These are phyloP conservation scores for Phialophora expanda DNA, from an alignment of 2,329 filamentous ascomycete genomes.

Conservation along the genomic window DNA sequence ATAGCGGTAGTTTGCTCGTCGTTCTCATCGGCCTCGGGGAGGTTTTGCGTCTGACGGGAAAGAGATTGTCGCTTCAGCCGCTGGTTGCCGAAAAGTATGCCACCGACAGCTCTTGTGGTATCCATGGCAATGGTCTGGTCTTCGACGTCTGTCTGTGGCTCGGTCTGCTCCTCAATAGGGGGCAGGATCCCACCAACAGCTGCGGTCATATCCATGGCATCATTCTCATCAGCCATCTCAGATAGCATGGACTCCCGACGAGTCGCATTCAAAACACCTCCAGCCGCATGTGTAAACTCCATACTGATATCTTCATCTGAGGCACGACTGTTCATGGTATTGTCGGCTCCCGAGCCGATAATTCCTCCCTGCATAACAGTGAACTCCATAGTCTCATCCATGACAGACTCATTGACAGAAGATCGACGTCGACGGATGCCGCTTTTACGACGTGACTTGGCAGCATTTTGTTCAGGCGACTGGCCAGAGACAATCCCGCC, in stretches of 20 bases:
- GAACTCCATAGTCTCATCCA: conserved; percentile 61
- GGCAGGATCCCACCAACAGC: conserved; percentile 54
- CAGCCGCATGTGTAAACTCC: conserved; percentile 54
- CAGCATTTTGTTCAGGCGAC: conserved; percentile 38
- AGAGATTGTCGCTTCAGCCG: conserved; percentile 53
- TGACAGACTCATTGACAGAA: conserved; percentile 46
- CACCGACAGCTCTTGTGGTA: conserved; percentile 67
- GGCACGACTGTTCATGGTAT: conserved; percentile 45
- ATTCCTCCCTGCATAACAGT: conserved; percentile 61
- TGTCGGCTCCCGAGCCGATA: conserved; percentile 40
- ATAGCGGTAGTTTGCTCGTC: conserved; percentile 61
- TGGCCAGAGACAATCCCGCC: conserved; percentile 70
- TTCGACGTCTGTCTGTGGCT: conserved; percentile 44
- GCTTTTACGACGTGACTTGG: conserved; percentile 47
- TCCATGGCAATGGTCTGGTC: conserved; percentile 68
- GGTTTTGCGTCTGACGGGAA: conserved; percentile 43
- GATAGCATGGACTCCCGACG: conserved; percentile 28
- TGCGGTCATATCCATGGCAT: conserved; percentile 66
- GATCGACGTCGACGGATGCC: conserved; percentile 46
- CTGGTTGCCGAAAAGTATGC: conserved; percentile 55
- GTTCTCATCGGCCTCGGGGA: conserved; percentile 43
- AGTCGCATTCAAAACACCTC: conserved; percentile 44
- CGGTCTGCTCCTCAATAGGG: conserved; percentile 48
- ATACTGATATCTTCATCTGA: conserved; percentile 56
- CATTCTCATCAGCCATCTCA: conserved; percentile 43